Percentiles rank a stretch among this genome's conserved stretches.
Evolutionary conservation across 2,329 filamentous ascomycete genomes (phyloP).

Genomic region (Chalaropsis thielavioides): DNA sequence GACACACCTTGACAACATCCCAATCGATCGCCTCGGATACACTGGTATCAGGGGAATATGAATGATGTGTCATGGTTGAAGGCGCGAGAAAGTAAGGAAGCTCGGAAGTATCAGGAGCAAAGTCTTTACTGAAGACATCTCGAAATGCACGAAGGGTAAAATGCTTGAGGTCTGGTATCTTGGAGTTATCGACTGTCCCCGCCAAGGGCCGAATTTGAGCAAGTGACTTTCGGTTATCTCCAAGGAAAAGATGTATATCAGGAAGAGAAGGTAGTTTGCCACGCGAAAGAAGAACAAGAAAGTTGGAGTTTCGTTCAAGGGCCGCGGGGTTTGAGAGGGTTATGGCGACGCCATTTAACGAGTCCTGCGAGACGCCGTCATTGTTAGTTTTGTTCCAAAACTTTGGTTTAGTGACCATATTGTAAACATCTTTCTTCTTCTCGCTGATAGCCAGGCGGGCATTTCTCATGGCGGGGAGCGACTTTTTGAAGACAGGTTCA

Average conservation of each 20-base stretch:
- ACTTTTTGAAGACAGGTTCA: constrained; percentile 56
- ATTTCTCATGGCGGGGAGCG: constrained; percentile 71
- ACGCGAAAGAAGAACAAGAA: constrained; percentile 59
- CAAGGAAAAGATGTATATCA: constrained; percentile 57
- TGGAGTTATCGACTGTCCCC: constrained; percentile 30
- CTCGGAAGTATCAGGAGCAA: constrained; percentile 44
- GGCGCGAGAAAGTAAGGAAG: constrained; percentile 80
- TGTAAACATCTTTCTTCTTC: constrained; percentile 59
- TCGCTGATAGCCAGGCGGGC: constrained; percentile 67
- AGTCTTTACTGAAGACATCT: constrained; percentile 82
- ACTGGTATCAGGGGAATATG: background rate
- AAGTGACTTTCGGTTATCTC: constrained; percentile 43
- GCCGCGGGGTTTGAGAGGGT: constrained; percentile 40
- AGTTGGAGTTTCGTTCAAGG: constrained; percentile 44
- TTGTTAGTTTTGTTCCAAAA: constrained; percentile 46
- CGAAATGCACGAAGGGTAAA: constrained; percentile 67
- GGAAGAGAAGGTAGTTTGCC: constrained; percentile 49
- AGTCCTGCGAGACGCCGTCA: constrained; percentile 25
- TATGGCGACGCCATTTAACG: constrained; percentile 38
- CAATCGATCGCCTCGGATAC: constrained; percentile 41
- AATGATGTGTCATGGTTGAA: constrained; percentile 22
- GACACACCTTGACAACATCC: constrained; percentile 35
- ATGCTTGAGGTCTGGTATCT: constrained; percentile 38
- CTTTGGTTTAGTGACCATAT: constrained; percentile 63
- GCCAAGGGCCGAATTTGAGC: constrained; percentile 37